Percentiles rank a stretch among this genome's conserved stretches.
phyloP scores from a whole-genome alignment of 1,284 basidiomycete genomes.

The Apiotrichum gamsii region DNA sequence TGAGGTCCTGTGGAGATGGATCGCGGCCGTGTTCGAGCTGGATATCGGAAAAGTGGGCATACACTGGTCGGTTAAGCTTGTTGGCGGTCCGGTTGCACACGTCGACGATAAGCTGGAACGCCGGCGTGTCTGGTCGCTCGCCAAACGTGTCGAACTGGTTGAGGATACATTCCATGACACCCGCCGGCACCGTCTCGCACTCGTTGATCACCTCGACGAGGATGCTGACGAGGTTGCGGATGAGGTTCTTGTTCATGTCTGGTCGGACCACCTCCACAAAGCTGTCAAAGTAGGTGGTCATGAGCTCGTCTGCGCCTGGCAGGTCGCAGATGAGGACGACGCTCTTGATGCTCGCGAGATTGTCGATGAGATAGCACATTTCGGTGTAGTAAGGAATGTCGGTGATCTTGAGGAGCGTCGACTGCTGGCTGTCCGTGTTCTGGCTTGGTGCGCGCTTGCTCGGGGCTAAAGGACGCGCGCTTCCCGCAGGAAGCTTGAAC shows the following conservation, averaged over 20 bases:
- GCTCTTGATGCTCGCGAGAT: constrained; percentile 86
- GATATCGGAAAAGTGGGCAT: constrained; percentile 86
- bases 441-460: constrained; percentile 19
- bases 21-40: constrained; percentile 56
- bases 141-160: constrained; percentile 74
- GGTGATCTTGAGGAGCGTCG: constrained; percentile 48
- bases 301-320: constrained; percentile 75
- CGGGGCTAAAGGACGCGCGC: constrained; percentile 24
- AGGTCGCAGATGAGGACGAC: constrained; percentile 90
- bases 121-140: constrained; percentile 66
- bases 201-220: constrained; percentile 86
- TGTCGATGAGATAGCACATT: constrained; percentile 89
- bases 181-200: constrained; percentile 62
- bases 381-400: constrained; percentile 66
- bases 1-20: constrained; percentile 52
- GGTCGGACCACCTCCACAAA: constrained; percentile 71
- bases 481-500: constrained; percentile 57
- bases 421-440: constrained; percentile 12
- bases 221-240: constrained; percentile 81
- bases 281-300: constrained; percentile 73
- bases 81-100: constrained; percentile 79
- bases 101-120: constrained; percentile 76
- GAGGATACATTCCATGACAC: constrained; percentile 75
- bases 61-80: constrained; percentile 82
- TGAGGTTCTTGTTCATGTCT: constrained; percentile 80